These are phyloP conservation scores for Macrocybe gigantea DNA, from an alignment of 768 basidiomycete species.

Conservation along the genomic window DNA sequence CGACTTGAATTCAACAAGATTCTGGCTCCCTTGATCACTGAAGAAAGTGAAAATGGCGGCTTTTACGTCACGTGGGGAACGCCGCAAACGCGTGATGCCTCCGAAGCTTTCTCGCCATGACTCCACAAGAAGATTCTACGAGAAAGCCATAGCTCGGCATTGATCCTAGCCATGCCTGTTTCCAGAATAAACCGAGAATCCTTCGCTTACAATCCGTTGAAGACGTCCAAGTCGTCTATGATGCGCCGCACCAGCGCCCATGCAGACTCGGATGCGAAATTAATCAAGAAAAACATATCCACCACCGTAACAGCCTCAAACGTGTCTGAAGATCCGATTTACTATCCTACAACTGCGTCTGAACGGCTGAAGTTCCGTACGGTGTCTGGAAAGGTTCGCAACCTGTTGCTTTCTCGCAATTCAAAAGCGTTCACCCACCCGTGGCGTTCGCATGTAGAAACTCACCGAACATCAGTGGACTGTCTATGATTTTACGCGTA, in stretches of 20 bases:
- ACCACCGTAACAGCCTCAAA: neutral
- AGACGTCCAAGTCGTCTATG: neutral
- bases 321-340: conserved; percentile 3
- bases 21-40: no score
- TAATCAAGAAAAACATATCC: neutral
- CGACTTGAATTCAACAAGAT: no score
- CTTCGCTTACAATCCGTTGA: conserved; percentile 8
- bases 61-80: no score
- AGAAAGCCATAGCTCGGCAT: no score
- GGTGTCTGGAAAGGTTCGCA: conserved; percentile 26
- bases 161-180: conserved; percentile 10
- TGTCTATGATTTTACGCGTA: conserved; percentile 48
- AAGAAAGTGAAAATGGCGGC: no score
- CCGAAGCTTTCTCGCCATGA: no score
- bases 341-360: conserved; percentile 17
- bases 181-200: conserved; percentile 9
- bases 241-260: neutral
- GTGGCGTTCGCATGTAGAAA: conserved; percentile 23
- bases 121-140: no score
- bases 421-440: neutral
- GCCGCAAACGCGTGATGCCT: no score
- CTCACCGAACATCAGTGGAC: conserved; percentile 53
- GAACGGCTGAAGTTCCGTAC: conserved; percentile 27
- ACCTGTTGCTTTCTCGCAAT: neutral
- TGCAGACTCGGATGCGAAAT: neutral